These are phyloP conservation scores for Syncephalis fuscata DNA, from an alignment of 371 early-diverging fungal species.

Conservation along the genomic window DNA sequence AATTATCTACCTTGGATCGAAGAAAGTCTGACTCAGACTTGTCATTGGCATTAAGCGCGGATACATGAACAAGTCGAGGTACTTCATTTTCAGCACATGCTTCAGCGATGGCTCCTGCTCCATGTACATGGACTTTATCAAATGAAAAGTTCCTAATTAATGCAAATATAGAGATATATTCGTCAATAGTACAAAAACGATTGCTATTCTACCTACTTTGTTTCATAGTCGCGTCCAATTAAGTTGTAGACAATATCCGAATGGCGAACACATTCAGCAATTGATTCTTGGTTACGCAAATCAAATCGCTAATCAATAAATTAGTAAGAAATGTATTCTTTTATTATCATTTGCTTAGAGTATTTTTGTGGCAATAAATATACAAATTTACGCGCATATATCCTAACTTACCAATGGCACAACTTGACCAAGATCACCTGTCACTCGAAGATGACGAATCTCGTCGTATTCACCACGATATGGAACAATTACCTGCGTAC, in stretches of 20 bases:
- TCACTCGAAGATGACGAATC: slow-evolving; percentile 68
- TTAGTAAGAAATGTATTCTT: background rate
- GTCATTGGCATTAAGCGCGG: slow-evolving; percentile 65
- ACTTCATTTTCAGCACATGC: slow-evolving; percentile 70
- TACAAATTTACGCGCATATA: background rate
- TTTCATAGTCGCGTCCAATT: slow-evolving; percentile 81
- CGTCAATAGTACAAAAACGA: background rate
- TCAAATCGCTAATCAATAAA: slow-evolving; percentile 52
- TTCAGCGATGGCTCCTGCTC: slow-evolving; percentile 66
- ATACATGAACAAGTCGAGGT: slow-evolving; percentile 75
- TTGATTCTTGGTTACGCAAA: slow-evolving; percentile 63
- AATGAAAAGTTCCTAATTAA: slow-evolving; percentile 71
- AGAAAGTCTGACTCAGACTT: slow-evolving; percentile 64
- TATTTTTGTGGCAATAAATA: background rate
- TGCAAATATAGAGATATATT: background rate
- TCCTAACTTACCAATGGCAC: slow-evolving; percentile 47
- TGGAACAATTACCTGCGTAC: slow-evolving; percentile 83
- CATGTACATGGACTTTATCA: slow-evolving; percentile 71
- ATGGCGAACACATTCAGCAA: slow-evolving; percentile 74
- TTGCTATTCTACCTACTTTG: slow-evolving; percentile 38
- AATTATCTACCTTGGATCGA: slow-evolving; percentile 53
- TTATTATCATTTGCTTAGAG: background rate
- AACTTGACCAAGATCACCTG: slow-evolving; percentile 91
- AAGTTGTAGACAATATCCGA: slow-evolving; percentile 91
- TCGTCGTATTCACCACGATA: slow-evolving; percentile 79